Percentiles rank a stretch among this genome's conserved stretches.
These are phyloP conservation scores for Tetrapyrgos nigripes DNA, from an alignment of 1,284 basidiomycete species.

Conservation along the genomic window DNA sequence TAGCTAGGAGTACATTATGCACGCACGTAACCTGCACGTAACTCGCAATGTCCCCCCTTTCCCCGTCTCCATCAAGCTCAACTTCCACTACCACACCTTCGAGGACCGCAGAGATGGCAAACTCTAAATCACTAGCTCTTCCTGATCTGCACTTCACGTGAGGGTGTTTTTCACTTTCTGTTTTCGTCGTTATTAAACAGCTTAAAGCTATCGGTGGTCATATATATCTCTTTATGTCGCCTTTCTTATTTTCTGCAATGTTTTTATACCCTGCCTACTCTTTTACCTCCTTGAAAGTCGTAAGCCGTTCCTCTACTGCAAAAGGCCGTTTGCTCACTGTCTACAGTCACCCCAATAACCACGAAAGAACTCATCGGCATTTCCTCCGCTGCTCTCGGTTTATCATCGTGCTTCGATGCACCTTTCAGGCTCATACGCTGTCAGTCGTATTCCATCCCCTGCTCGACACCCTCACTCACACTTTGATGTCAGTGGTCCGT, in stretches of 20 bases:
- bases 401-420: conserved; percentile 38
- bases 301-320: conserved; percentile 13
- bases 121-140: conserved; percentile 1
- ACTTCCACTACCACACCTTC: too few relatives aligned
- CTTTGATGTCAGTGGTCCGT: conserved; percentile 21
- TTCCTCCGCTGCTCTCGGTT: conserved; percentile 33
- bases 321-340: not conserved
- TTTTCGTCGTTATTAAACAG: too few relatives aligned
- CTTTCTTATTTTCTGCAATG: conserved; percentile 34
- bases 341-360: conserved; percentile 29
- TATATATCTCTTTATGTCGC: conserved; percentile 23
- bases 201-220: conserved; percentile 6
- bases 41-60: too few relatives aligned
- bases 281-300: conserved; percentile 33
- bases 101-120: too few relatives aligned
- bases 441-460: conserved; percentile 14
- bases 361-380: conserved; percentile 32
- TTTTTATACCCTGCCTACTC: conserved; percentile 31
- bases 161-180: too few relatives aligned
- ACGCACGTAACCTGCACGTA: too few relatives aligned
- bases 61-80: too few relatives aligned
- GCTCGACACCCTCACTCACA: not conserved
- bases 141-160: conserved; percentile 16
- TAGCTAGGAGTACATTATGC: too few relatives aligned
- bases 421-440: conserved; percentile 34